Base-by-base conservation (phyloP, 2,329 filamentous ascomycete genomes). In the Phialocephala sp. region DNA sequence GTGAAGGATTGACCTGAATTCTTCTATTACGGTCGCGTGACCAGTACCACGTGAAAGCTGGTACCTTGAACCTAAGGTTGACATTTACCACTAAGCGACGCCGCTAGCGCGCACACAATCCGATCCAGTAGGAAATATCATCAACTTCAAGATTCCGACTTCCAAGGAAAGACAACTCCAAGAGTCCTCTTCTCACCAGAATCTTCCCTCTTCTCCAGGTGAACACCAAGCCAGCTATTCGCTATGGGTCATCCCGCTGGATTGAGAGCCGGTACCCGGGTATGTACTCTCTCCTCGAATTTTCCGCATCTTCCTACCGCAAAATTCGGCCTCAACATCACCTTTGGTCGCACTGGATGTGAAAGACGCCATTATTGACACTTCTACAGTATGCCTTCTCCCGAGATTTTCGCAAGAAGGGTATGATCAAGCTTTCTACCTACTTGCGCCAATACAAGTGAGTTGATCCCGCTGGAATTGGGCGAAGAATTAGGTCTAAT, bases 391-490 rank as follows among this genome's bases (percentile, higher is more conserved):
- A 94, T 90, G 90, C 93, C 85, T 99, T 97, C 89, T 92, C 90
- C 54, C 59, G 70, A 22, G 66, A 66, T 80, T 97, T 97, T 88
- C 93, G 95, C 84, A 86, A 97, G 87, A 93, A 94, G 87, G 95
- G 95, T 81, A 89, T 90, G 86, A 97, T 99, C 85, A 84, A 87
- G 78, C 86, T 98, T 79, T 93, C 90, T 77, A 98, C 94, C 80
- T 99, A 98, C 88, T 86, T 99, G 79, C 90, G 89, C 82, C 88
- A 92, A 80, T 98, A 96, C 91, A 93, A 91, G 89, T 93, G 85
- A 77, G 86, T 77, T 68, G 69, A 50, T 39, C 32, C 24, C 20
- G 54, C 2, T 54, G n/a, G 45, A 27, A 47, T 36, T 41, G 35
- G 32, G 35, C 32, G 20, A 27, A n/a, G 24, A 24, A 37, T 24